Evolutionary conservation across 148 eudicot genomes (phyloP), one percentile per base, ranked within the genome.

Genomic region (Chenopodium formosanum): DNA sequence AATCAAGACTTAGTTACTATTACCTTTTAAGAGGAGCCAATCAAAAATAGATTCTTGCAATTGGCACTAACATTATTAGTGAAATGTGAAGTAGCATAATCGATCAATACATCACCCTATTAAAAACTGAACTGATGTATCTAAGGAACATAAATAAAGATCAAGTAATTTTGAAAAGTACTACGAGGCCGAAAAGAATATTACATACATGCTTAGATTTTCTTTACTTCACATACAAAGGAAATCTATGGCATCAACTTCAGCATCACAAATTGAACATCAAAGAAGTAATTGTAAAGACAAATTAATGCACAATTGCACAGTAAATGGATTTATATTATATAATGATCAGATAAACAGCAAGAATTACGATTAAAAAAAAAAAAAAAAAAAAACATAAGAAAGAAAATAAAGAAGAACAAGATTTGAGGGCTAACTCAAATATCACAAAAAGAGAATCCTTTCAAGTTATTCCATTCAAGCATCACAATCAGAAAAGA

Each of bases 401-500:
- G 5, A 56, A 11, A 0, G 7, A 53, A 25, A 23, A 11, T 5
- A 19, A 27, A 0, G 75, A 70, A 48, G 74, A 31, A 40, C 1
- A 3, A 22, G 14, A 75, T 34, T 22, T 44, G 47, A 44, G 13
- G 11, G 20, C 66, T 62, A 10, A 62, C 23, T n/a, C 66, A 62
- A 14, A 62, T 9, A 22, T 62, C 25, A 62, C 9, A 62, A 7
- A 29, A 70, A 4, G 19, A 64, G 20, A 63, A 47, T 34, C 19
- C n/a, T n/a, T 78, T 25, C 44, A 25, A 37, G 46, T 70, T 4
- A 78, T 48, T 47, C 73, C 37, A 25, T 73, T 22, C 25, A 69
- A 53, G 78, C 22, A 53, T 73, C 79, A 79, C 58, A 79, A 31
- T 62, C 31, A 44, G 29, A 7, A 31, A 31, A 58, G 44, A 53